Evolutionary conservation across 768 basidiomycete species (phyloP), one percentile per base, ranked within the genome.

Genomic region (Panellus pusillus): DNA sequence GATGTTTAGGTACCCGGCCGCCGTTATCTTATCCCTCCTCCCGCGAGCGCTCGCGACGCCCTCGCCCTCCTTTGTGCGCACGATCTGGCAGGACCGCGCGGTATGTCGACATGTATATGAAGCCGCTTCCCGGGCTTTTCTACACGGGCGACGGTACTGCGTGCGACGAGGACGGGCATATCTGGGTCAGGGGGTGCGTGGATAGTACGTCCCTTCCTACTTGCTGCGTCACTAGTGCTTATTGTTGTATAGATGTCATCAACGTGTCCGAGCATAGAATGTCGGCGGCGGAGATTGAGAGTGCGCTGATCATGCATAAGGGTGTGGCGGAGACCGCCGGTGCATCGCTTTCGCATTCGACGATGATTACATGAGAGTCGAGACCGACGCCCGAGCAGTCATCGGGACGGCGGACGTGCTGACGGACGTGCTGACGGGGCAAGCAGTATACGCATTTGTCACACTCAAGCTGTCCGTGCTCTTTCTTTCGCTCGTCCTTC

Each of bases 71-170:
- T 89, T 99, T 65, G 97, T 96, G 29, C 82, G 96, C 52, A 89
- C 93, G 6, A 87, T 98, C 53, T 97, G 83, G 76, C 79, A 82
- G 52, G 96, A 99, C 72, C 96, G 98, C 71, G 85, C 91, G 96
- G 57, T 82, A 80, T 55, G 60, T 71, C n/a, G 77, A 76, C n/a
- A 79, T 78, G 4, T 77, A 75, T 65, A 75, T 79, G 78, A 66
- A 81, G 75, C 89, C 90, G 20, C 95, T 94, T 74, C 90, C 91
- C 6, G 95, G 95, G 7, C 75, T 79, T 68, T 98, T 92, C 80
- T 97, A 89, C 73, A 98, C 96, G n/a, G 97, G 97, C 20, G 96
- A 99, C 64, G 97, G 96, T 38, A 97, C 95, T 28, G 88, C 89
- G 13, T 83, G 96, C 18, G 97, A 98, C 66, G 84, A 89, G 61